Evolutionary conservation across 2,329 filamentous ascomycete genomes (phyloP), one percentile per base, ranked within the genome.

Genomic region (Aureobasidium namibiae): DNA sequence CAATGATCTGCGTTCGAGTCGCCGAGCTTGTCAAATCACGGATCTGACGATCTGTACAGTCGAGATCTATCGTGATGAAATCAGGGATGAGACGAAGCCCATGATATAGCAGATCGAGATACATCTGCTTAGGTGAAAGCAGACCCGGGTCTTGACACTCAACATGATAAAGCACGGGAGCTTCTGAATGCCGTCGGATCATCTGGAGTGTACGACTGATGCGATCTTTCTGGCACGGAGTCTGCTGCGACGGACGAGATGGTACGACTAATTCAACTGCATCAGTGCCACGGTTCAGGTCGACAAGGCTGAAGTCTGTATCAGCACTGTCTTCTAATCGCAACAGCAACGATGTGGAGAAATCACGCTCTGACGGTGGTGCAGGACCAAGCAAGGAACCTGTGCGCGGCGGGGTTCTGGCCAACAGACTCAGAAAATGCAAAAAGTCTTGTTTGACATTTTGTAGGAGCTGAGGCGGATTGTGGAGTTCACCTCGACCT

Each of bases 1-100:
- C 85, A 38, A 89, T 84, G 1, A 88, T 74, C 61, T 83, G 85
- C 11, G 82, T 83, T 9, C 75, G 75, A 4, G 83, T 81, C 68
- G 78, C 82, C 4, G 72, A 69, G 11, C 70, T 68, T 9, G 84
- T 68, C 13, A 88, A 71, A 36, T 78, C 76, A 1, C 73, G 68
- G 2, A 88, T 73, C 14, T 77, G 67, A 2, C 73, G 68, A 49
- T 82, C 77, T 8, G 80, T 80, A 2, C 86, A 74, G 8, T 80
- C 75, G 16, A 89, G 68, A 65, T 89, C 84, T 16, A 88, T 70
- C 3, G 41, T 56, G 39, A 67, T 67, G 64, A 73, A 88, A 56
- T 87, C 85, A 0, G 85, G 82, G 0, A 80, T 80, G 16, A 88
- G 74, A 23, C 54, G 38, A 26, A 56, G 53, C 36, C 60, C 53